Evolutionary conservation across 768 basidiomycete genomes (phyloP).

Genomic region (Arthromyces matolae): DNA sequence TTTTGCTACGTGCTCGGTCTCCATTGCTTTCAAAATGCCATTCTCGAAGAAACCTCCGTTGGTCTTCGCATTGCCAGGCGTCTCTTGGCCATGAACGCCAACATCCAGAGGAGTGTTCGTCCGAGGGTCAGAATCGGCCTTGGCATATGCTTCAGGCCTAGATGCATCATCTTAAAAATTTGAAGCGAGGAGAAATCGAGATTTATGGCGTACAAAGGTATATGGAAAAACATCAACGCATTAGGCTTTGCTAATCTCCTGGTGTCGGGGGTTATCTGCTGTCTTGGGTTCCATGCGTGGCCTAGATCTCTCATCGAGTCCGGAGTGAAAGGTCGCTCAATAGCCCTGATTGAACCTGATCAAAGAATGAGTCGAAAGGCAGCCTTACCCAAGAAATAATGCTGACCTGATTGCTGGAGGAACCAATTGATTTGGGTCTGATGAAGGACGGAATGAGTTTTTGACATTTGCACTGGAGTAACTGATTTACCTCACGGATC

Average conservation of each 20-base stretch:
- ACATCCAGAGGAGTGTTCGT: constrained; percentile 65
- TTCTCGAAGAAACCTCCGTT: constrained; percentile 85
- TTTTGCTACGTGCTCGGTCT: constrained; percentile 58
- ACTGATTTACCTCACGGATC: constrained; percentile 56
- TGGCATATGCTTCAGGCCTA: constrained; percentile 72
- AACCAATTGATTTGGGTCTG: constrained; percentile 90
- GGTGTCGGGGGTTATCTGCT: constrained; percentile 55
- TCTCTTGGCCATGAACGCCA: constrained; percentile 61
- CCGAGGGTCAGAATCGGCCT: constrained; percentile 60
- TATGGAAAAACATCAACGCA: constrained; percentile 97
- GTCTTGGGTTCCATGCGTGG: constrained; percentile 55
- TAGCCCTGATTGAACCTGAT: constrained; percentile 58
- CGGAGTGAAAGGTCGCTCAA: constrained; percentile 81
- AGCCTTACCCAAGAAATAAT: too few species aligned
- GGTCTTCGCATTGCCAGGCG: constrained; percentile 56
- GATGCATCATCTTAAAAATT: neutral
- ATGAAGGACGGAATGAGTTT: neutral
- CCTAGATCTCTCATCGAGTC: constrained; percentile 72
- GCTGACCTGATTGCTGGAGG: constrained; percentile 79
- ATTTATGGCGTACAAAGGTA: constrained; percentile 65
- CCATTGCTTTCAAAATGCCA: constrained; percentile 66
- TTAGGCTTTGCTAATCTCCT: constrained; percentile 84
- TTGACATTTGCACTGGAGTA: neutral
- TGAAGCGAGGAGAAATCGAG: neutral
- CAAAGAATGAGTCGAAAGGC: neutral